These are phyloP conservation scores for Dactylellina drechsleri DNA, from an alignment of 2,329 filamentous ascomycete genomes.

Conservation along the genomic window DNA sequence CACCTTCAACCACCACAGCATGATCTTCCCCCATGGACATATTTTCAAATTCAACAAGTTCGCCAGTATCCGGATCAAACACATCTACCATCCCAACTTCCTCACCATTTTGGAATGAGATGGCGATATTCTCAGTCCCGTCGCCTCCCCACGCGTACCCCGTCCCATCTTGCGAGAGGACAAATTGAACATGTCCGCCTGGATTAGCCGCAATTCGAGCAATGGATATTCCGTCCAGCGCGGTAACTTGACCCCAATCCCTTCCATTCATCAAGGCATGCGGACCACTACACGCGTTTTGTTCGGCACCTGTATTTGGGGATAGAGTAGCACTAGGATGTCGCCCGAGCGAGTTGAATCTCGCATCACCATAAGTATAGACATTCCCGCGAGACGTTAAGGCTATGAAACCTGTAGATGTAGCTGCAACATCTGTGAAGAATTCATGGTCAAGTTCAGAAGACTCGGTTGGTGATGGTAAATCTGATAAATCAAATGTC, in stretches of 20 bases:
- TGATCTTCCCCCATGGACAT: constrained; percentile 30
- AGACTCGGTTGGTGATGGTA: too few species aligned
- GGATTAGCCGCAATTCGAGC: constrained; percentile 12
- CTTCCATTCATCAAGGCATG: background rate
- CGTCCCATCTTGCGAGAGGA: constrained; percentile 24
- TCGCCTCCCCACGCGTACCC: constrained; percentile 47
- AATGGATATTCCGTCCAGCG: constrained; percentile 28
- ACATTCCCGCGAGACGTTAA: constrained; percentile 29
- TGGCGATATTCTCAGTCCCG: constrained; percentile 41
- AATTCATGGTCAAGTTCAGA: background rate
- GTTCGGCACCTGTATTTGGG: background rate
- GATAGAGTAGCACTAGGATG: background rate
- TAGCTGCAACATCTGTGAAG: constrained; percentile 24
- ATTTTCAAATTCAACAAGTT: constrained; percentile 27
- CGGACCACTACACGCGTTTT: background rate
- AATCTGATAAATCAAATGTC: constrained; percentile 1
- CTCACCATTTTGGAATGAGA: constrained; percentile 5
- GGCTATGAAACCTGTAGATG: constrained; percentile 37
- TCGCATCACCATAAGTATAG: constrained; percentile 45
- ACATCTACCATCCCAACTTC: constrained; percentile 38
- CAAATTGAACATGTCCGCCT: constrained; percentile 33
- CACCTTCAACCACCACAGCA: constrained; percentile 22
- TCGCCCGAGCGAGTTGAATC: constrained; percentile 44
- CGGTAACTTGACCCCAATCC: constrained; percentile 42
- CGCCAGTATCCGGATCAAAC: background rate